Evolutionary conservation across 371 early-diverging fungal genomes (phyloP).

Genomic region (Cokeromyces recurvatus): DNA sequence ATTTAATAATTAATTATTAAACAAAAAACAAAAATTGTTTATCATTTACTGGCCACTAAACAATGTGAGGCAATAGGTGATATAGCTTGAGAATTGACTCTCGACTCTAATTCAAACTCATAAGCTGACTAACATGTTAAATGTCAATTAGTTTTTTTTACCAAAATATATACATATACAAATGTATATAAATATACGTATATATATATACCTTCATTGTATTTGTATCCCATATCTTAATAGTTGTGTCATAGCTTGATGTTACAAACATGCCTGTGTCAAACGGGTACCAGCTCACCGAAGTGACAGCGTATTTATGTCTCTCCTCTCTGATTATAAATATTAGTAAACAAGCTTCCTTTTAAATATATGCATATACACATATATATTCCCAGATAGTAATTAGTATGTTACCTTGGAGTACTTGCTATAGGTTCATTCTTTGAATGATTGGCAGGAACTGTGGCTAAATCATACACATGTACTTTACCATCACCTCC

Average conservation of each 20-base stretch:
- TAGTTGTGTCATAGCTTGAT: conserved; percentile 72
- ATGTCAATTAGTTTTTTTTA: neutral
- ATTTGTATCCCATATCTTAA: conserved; percentile 87
- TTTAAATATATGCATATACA: no score
- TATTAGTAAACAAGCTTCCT: no score
- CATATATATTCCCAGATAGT: neutral
- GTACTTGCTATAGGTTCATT: conserved; percentile 45
- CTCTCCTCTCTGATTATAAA: conserved; percentile 28
- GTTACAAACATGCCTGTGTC: conserved; percentile 86
- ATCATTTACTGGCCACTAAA: conserved; percentile 70
- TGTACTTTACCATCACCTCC: conserved; percentile 66
- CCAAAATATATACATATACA: neutral
- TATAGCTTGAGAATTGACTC: conserved; percentile 65
- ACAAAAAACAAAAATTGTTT: neutral
- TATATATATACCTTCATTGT: conserved; percentile 66
- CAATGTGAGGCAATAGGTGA: conserved; percentile 71
- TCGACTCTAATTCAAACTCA: conserved; percentile 53
- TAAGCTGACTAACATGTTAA: conserved; percentile 2
- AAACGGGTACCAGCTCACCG: conserved; percentile 81
- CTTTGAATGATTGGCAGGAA: conserved; percentile 27
- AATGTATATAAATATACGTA: no score
- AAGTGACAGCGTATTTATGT: conserved; percentile 66
- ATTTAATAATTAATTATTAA: neutral
- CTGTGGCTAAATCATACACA: conserved; percentile 64
- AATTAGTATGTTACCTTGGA: conserved; percentile 30